Conservation (phyloP, 2,329 filamentous ascomycete genomes). For the Cordyceps pruinosa region DNA sequence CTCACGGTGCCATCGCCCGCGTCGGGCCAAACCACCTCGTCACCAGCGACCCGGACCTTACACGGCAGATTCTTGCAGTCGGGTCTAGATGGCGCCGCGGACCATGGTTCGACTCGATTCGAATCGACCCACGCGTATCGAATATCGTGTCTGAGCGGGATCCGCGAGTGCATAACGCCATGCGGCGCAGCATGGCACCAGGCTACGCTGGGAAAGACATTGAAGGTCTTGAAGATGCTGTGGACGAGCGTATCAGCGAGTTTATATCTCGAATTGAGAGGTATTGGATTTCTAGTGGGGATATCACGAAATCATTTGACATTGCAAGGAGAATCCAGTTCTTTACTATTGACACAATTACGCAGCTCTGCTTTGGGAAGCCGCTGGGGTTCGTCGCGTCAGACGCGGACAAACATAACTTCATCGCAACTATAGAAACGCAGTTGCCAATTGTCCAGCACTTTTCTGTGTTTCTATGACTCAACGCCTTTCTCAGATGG, state of each 20-base stretch:
- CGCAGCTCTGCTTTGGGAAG: conserved; percentile 2
- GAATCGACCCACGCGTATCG: conserved; percentile 1
- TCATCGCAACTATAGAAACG: neutral
- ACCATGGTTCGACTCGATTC: neutral
- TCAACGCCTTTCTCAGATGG: neutral
- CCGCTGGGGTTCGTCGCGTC: neutral
- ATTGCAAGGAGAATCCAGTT: neutral
- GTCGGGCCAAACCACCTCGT: neutral
- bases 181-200: neutral
- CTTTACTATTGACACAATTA: neutral
- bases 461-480: neutral
- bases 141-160: neutral
- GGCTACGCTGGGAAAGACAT: neutral
- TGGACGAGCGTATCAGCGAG: neutral
- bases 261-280: neutral
- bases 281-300: neutral
- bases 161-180: neutral
- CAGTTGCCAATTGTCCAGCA: neutral
- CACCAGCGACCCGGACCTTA: conserved; percentile 3
- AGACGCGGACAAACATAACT: neutral
- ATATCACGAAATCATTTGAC: neutral
- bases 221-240: neutral
- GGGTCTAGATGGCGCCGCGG: neutral
- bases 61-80: neutral
- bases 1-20: neutral